Evolutionary conservation across 2,329 filamentous ascomycete genomes (phyloP).

Genomic region (Penicillium sp.): DNA sequence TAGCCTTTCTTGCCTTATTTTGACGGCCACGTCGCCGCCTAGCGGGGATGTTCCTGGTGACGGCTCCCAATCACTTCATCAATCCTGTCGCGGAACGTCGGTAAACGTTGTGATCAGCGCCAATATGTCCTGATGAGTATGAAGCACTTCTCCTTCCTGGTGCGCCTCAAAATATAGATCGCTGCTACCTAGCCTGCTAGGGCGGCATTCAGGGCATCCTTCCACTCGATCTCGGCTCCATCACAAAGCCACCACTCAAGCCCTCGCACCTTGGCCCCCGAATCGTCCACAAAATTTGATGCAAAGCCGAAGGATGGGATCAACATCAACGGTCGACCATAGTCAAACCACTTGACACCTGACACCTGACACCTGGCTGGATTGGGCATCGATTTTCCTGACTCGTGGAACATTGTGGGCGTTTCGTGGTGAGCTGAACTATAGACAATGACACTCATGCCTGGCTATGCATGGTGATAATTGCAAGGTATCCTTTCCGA

Average conservation of each 20-base stretch:
- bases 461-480: not conserved
- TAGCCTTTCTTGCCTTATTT: not conserved
- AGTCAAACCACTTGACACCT: slow-evolving; percentile 3
- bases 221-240: not conserved
- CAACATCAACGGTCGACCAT: slow-evolving; percentile 9
- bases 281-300: not conserved
- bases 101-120: slow-evolving; percentile 2
- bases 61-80: not conserved
- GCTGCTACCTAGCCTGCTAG: not conserved
- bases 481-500: too few relatives aligned
- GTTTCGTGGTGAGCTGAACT: not conserved
- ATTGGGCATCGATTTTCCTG: not conserved
- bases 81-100: not conserved
- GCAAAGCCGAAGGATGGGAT: slow-evolving; percentile 2
- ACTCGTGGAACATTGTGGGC: not conserved
- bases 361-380: not conserved
- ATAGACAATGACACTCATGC: not conserved
- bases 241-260: not conserved
- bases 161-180: not conserved
- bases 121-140: not conserved
- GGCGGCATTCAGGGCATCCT: not conserved
- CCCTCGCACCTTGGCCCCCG: not conserved
- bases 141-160: not conserved
- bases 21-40: not conserved
- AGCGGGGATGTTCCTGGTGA: slow-evolving; percentile 2